phyloP scores from a whole-genome alignment of 106 monocot genomes.

The Xerophyta viscosa region DNA sequence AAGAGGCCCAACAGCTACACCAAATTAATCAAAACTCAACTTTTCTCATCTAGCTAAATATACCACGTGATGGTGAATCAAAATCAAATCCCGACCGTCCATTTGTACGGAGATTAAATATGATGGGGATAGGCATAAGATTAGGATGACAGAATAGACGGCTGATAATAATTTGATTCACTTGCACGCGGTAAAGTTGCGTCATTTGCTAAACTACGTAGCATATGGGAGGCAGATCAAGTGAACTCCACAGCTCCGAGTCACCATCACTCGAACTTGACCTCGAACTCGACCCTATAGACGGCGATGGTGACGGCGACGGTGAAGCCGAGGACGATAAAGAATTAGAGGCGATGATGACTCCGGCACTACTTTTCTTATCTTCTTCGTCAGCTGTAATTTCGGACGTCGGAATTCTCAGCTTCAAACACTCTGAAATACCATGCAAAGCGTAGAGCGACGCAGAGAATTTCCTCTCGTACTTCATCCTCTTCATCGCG shows the following conservation, averaged over 20 bases:
- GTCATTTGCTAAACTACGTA: too few relatives aligned
- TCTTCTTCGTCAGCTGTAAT: conserved; percentile 5
- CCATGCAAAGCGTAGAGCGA: conserved; percentile 45
- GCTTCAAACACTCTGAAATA: conserved; percentile 34
- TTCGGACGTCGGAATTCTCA: conserved; percentile 20
- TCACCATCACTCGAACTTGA: conserved; percentile 15
- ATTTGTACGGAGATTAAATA: too few relatives aligned
- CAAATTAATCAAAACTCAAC: too few relatives aligned
- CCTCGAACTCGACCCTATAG: too few relatives aligned
- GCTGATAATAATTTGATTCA: too few relatives aligned
- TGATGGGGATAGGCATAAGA: too few relatives aligned
- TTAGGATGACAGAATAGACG: too few relatives aligned
- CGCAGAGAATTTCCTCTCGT: conserved; percentile 55
- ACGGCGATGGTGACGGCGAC: background rate
- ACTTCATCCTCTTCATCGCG: conserved; percentile 39
- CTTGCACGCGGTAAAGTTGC: too few relatives aligned
- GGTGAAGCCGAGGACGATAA: conserved; percentile 6
- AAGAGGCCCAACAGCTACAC: too few relatives aligned
- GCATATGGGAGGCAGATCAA: conserved; percentile 51
- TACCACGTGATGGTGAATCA: too few relatives aligned
- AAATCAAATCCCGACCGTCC: too few relatives aligned
- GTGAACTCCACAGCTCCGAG: conserved; percentile 39
- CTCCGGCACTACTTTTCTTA: background rate
- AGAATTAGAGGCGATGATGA: background rate
- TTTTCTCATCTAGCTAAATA: too few relatives aligned